These are phyloP conservation scores for Apiotrichum brassicae DNA, from an alignment of 1,284 basidiomycete genomes.

Conservation along the genomic window DNA sequence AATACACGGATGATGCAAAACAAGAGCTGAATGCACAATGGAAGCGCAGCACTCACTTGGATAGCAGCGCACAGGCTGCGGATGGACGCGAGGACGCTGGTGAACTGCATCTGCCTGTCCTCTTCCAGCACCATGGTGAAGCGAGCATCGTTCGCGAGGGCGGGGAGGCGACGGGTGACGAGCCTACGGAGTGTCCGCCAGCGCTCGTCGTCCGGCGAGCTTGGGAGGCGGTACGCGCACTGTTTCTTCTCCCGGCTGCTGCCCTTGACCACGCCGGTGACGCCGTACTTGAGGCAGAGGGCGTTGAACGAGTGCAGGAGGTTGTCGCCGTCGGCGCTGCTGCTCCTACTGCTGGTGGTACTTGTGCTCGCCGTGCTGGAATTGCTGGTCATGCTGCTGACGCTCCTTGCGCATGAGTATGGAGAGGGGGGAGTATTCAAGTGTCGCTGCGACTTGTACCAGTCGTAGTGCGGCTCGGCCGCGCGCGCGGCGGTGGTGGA, in stretches of 20 bases:
- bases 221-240: no score
- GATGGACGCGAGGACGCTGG: not conserved
- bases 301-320: not conserved
- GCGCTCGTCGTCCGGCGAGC: not conserved
- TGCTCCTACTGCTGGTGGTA: no score
- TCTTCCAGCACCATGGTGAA: not conserved
- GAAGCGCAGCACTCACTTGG: not conserved
- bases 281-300: slow-evolving; percentile 1
- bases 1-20: no score
- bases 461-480: no score
- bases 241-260: not conserved
- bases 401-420: no score
- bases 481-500: no score
- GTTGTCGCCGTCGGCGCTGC: no score
- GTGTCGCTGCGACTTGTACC: no score
- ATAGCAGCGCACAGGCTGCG: not conserved
- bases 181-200: not conserved
- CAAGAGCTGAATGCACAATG: no score
- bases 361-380: no score
- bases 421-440: no score
- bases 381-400: no score
- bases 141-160: not conserved
- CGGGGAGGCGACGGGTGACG: not conserved
- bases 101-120: not conserved
- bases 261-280: not conserved